A percentile compares a stretch with the other conserved stretches of the same genome.
Conservation (phyloP, 1,284 basidiomycete species). For the Malassezia caprae region DNA sequence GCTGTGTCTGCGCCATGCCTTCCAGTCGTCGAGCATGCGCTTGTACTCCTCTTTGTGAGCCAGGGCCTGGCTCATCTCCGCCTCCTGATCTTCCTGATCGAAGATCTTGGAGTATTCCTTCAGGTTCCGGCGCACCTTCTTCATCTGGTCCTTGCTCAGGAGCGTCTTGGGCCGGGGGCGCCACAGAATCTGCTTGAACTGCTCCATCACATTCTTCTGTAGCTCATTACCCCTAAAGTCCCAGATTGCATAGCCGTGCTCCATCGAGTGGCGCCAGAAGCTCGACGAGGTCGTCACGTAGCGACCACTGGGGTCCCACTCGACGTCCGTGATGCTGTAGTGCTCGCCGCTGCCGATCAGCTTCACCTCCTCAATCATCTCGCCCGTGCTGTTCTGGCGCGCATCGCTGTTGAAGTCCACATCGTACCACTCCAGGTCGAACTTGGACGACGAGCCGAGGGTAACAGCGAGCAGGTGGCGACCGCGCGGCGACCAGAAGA, state of each 20-base stretch:
- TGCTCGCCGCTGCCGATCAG: slow-evolving; percentile 77
- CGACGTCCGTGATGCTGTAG: slow-evolving; percentile 93
- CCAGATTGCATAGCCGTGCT: slow-evolving; percentile 94
- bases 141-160: slow-evolving; percentile 78
- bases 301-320: slow-evolving; percentile 95
- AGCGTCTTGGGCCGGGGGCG: slow-evolving; percentile 81
- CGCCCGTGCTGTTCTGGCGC: slow-evolving; percentile 57
- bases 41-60: slow-evolving; percentile 84
- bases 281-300: slow-evolving; percentile 88
- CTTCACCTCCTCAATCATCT: slow-evolving; percentile 67
- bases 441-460: slow-evolving; percentile 86
- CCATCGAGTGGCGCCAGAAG: slow-evolving; percentile 88
- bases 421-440: slow-evolving; percentile 98
- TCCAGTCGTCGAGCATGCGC: slow-evolving; percentile 94
- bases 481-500: slow-evolving; percentile 94
- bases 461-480: slow-evolving; percentile 92
- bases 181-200: slow-evolving; percentile 99
- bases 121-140: slow-evolving; percentile 75
- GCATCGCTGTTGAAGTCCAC: slow-evolving; percentile 73
- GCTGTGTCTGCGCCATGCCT: slow-evolving; percentile 63
- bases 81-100: slow-evolving; percentile 92
- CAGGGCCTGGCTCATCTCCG: slow-evolving; percentile 85
- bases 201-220: slow-evolving; percentile 75
- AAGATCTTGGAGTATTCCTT: slow-evolving; percentile 83
- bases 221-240: slow-evolving; percentile 93